Percentiles rank a stretch among this genome's conserved stretches.
These are phyloP conservation scores for Colletotrichum sp. DNA, from an alignment of 2,329 filamentous ascomycete genomes.

Conservation along the genomic window DNA sequence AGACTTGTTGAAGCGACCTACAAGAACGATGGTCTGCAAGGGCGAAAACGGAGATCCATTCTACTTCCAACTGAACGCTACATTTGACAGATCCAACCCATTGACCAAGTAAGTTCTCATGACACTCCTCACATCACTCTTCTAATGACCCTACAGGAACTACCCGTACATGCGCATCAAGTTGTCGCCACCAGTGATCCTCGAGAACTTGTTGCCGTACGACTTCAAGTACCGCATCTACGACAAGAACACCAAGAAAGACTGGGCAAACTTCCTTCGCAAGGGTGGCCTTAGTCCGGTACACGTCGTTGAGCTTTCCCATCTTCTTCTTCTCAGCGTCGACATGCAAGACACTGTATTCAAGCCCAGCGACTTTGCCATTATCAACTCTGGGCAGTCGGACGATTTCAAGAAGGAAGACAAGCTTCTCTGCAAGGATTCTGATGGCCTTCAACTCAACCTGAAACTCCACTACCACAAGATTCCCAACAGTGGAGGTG, in stretches of 20 bases:
- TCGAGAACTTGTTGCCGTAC: conserved; percentile 94
- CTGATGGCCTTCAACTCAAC: conserved; percentile 77
- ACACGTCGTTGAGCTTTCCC: conserved; percentile 94
- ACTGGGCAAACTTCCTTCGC: conserved; percentile 97
- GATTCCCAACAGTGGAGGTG: conserved; percentile 89
- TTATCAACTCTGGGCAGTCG: conserved; percentile 89
- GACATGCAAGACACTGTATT: conserved; percentile 97
- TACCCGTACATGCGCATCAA: conserved; percentile 97
- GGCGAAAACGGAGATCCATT: conserved; percentile 89
- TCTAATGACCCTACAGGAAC: conserved; percentile 54
- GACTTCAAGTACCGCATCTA: conserved; percentile 99
- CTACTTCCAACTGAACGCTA: conserved; percentile 94
- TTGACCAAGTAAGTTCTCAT: conserved; percentile 66
- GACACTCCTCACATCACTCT: neutral
- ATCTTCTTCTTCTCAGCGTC: conserved; percentile 88
- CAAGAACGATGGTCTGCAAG: conserved; percentile 85
- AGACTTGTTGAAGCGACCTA: conserved; percentile 84
- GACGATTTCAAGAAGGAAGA: conserved; percentile 90
- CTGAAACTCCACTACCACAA: conserved; percentile 90
- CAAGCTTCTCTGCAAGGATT: conserved; percentile 81
- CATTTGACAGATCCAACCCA: conserved; percentile 83
- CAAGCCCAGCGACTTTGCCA: conserved; percentile 94
- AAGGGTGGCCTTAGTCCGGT: conserved; percentile 97
- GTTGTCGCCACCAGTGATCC: conserved; percentile 88
- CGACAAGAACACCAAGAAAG: conserved; percentile 97